Conservation (phyloP, 1,284 basidiomycete genomes). For the Chondrostereum purpureum region DNA sequence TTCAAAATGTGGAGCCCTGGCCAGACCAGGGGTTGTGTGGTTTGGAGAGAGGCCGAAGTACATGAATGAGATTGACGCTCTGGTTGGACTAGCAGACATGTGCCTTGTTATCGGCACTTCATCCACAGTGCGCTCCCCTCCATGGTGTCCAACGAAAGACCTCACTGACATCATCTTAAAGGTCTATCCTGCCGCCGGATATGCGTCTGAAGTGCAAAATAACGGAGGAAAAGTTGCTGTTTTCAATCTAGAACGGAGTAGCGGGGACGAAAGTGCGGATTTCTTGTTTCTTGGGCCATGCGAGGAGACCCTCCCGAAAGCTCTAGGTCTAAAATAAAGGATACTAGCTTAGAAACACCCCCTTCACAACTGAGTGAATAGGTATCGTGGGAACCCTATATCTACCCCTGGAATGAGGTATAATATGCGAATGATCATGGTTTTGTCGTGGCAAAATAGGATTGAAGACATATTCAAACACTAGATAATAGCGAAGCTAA, state of each 20-base stretch:
- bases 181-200: conserved; percentile 43
- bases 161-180: conserved; percentile 17
- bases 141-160: conserved; percentile 21
- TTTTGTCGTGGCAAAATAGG: too few species aligned
- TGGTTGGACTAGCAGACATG: conserved; percentile 47
- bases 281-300: conserved; percentile 35
- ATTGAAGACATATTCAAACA: too few species aligned
- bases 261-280: conserved; percentile 25
- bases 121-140: conserved; percentile 15
- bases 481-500: too few species aligned
- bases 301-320: conserved; percentile 23
- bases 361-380: too few species aligned
- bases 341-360: too few species aligned
- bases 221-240: conserved; percentile 39
- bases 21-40: conserved; percentile 62
- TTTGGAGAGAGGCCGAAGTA: conserved; percentile 50
- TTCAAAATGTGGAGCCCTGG: conserved; percentile 39
- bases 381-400: too few species aligned
- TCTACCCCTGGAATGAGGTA: too few species aligned
- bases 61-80: conserved; percentile 34
- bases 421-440: too few species aligned
- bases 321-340: conserved; percentile 10
- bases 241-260: conserved; percentile 34
- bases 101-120: conserved; percentile 48
- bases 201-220: conserved; percentile 27